Evolutionary conservation across 768 basidiomycete genomes (phyloP), one percentile per base, ranked within the genome.

Genomic region (Boletus reticuloceps): DNA sequence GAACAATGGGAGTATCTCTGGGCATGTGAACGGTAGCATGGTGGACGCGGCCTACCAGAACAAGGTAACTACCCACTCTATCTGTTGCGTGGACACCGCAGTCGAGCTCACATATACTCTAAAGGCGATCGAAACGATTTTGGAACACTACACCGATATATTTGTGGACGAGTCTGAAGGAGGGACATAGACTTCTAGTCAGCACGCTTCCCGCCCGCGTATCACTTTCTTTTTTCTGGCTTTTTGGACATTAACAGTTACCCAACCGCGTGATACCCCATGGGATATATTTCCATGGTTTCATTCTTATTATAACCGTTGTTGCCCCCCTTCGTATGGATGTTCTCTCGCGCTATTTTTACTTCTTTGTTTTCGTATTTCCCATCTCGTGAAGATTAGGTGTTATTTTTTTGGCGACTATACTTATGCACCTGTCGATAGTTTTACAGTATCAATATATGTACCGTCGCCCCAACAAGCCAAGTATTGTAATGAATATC

Each of bases 111-210:
- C 39, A 40, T 34, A 53, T 41, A 45, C 36, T 37, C 16, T 22
- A 22, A 36, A 96, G 92, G 94, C 94, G 31, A 84, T 98, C 61
- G 95, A 98, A 72, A 98, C 94, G 6, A 96, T 98, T 65, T 77
- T 98, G 61, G 85, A 88, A 64, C 94, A 95, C 68, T 98, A 94
- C 73, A 84, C 82, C 54, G 95, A 97, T 76, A 98, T 98, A 66
- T 98, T 98, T 72, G 89, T 98, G 59, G 95, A 96, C 63, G 95
- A 94, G 69, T 73, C 78, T 59, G 89, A 89, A 48, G 77, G 60
- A 63, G 68, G 50, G 41, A 25, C 63, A 50, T 72, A 69, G 53
- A 46, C 32, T 48, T 27, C 29, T 20, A 29, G 38, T 38, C 27
- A 6, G 36, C 40, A 22, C 34, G 27, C 16, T 12, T 58, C 41